phyloP scores from a whole-genome alignment of 257 asterid species.

The Rauvolfia tetraphylla region DNA sequence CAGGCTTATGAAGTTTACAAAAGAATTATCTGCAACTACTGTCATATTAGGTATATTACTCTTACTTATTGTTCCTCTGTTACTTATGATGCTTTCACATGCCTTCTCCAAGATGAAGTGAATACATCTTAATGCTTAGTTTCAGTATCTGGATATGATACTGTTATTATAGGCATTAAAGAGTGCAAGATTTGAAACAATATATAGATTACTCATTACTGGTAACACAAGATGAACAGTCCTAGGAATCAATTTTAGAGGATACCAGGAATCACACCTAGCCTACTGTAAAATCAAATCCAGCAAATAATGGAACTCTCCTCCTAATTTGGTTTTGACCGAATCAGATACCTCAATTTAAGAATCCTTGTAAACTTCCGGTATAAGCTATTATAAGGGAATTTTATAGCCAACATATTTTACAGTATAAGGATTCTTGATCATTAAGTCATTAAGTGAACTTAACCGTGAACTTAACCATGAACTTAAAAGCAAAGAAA shows the following conservation, averaged over 20 bases:
- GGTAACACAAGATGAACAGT: not conserved
- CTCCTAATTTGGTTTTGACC: not conserved
- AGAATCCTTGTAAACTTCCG: not conserved
- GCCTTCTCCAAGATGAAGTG: not conserved
- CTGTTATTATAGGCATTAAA: not conserved
- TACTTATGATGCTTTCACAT: not conserved
- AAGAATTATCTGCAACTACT: conserved; percentile 70
- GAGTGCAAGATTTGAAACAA: not conserved
- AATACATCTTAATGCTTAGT: not conserved
- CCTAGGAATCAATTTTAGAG: not conserved
- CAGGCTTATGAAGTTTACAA: conserved; percentile 83
- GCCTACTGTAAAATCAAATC: not conserved
- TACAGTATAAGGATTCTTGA: not conserved
- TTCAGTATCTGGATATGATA: not conserved
- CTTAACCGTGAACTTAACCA: not conserved
- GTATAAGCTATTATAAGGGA: not conserved
- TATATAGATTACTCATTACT: not conserved
- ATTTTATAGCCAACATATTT: not conserved
- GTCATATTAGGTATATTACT: conserved; percentile 61
- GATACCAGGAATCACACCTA: not conserved
- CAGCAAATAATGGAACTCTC: not conserved
- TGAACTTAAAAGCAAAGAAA: too few species aligned
- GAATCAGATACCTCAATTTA: too few species aligned
- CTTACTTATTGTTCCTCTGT: not conserved
- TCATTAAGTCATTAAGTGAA: too few species aligned